phyloP scores from a whole-genome alignment of 495 filamentous ascomycete species.

The Aspergillus bridgeri region DNA sequence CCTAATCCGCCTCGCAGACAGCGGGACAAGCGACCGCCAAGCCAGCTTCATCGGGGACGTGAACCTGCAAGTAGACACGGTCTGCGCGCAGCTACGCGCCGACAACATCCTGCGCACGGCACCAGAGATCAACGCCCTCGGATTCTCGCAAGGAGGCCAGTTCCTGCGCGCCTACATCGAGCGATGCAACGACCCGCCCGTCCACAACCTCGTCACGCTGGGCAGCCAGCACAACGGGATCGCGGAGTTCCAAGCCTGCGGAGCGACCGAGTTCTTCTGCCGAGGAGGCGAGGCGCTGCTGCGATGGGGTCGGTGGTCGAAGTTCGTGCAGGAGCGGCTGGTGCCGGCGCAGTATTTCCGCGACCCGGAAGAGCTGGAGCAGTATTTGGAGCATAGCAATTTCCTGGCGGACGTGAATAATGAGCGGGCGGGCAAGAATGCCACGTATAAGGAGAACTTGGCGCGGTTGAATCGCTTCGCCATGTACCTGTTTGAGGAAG shows the following conservation, averaged over 20 bases:
- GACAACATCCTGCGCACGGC: constrained; percentile 79
- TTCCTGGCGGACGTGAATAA: constrained; percentile 99
- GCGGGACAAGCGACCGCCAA: constrained; percentile 62
- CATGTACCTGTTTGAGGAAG: constrained; percentile 87
- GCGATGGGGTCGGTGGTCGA: constrained; percentile 68
- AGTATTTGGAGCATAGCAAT: constrained; percentile 79
- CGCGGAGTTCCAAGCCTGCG: constrained; percentile 67
- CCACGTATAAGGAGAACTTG: constrained; percentile 69
- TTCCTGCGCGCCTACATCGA: constrained; percentile 93
- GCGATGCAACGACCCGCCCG: constrained; percentile 78
- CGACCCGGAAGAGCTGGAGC: constrained; percentile 63
- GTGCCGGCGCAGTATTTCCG: constrained; percentile 97
- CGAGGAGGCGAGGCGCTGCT: constrained; percentile 70
- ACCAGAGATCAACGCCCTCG: constrained; percentile 81
- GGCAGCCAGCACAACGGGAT: constrained; percentile 96
- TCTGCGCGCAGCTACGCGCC: constrained; percentile 73
- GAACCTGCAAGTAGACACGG: constrained; percentile 69
- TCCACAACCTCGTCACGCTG: constrained; percentile 83
- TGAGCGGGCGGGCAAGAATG: constrained; percentile 73
- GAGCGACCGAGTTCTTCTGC: constrained; percentile 72
- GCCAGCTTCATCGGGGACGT: constrained; percentile 91
- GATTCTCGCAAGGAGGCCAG: constrained; percentile 94
- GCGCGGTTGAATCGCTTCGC: constrained; percentile 69
- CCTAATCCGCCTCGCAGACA: constrained; percentile 69
- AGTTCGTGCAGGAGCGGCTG: constrained; percentile 68